These are phyloP conservation scores for Spergularia bocconei DNA, from an alignment of 148 eudicot genomes.

Conservation along the genomic window DNA sequence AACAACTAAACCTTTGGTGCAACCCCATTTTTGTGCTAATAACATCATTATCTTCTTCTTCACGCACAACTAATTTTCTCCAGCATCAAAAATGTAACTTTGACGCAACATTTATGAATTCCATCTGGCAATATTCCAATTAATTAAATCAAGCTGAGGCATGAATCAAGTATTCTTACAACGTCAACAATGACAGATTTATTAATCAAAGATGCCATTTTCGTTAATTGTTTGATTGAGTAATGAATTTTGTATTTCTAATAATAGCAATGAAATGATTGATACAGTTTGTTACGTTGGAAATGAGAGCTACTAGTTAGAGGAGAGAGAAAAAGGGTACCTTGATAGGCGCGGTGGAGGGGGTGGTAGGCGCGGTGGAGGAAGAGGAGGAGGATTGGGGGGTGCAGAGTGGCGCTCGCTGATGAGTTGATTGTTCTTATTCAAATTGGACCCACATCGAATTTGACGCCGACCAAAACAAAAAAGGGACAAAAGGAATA, in stretches of 20 bases:
- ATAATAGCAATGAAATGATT: background rate
- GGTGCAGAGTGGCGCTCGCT: background rate
- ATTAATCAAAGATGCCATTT: no score
- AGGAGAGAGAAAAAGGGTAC: background rate
- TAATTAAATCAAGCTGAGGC: background rate
- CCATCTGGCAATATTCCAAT: background rate
- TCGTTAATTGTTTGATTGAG: no score
- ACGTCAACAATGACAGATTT: no score
- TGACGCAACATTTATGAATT: background rate
- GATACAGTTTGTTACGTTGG: background rate
- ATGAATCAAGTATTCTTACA: background rate
- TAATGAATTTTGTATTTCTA: background rate
- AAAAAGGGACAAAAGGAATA: no score
- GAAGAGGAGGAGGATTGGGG: no score
- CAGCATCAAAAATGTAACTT: background rate
- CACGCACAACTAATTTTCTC: background rate
- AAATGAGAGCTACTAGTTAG: background rate
- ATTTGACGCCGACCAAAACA: background rate
- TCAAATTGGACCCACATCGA: background rate
- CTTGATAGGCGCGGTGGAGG: background rate
- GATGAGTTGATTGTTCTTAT: background rate
- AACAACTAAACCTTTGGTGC: slow-evolving; percentile 7
- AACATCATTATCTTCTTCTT: slow-evolving; percentile 5
- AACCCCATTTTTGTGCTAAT: background rate
- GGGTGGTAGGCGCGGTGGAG: no score